Conservation (phyloP, 352 stramenopile genomes). For the Pythium volutum region DNA sequence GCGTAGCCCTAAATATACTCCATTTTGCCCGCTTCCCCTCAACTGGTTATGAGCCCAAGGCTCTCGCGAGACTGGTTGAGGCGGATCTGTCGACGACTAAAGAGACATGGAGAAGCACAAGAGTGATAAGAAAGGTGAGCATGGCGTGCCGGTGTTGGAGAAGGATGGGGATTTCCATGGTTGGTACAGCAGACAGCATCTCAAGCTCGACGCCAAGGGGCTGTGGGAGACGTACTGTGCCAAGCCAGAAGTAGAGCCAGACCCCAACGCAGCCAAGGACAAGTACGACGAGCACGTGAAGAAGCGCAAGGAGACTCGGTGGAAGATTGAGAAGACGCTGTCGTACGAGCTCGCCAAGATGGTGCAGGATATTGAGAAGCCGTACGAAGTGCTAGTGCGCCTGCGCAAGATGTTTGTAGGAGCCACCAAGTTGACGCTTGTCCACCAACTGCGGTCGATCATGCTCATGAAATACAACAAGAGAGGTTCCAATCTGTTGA, state of each 20-base stretch:
- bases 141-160: constrained; percentile 1
- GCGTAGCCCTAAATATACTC: constrained; percentile 12
- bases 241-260: constrained; percentile 3
- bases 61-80: not conserved
- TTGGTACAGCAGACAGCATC: constrained; percentile 4
- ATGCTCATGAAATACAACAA: constrained; percentile 7
- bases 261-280: not conserved
- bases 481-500: constrained; percentile 10
- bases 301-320: constrained; percentile 5
- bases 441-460: constrained; percentile 6
- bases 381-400: constrained; percentile 1
- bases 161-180: constrained; percentile 11
- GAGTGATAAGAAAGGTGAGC: constrained; percentile 1
- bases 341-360: constrained; percentile 3
- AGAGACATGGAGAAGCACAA: constrained; percentile 5
- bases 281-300: constrained; percentile 8
- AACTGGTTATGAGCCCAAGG: constrained; percentile 17
- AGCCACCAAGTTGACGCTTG: constrained; percentile 1
- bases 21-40: constrained; percentile 10
- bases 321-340: constrained; percentile 16
- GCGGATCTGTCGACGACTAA: not conserved
- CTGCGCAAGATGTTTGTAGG: constrained; percentile 14
- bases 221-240: constrained; percentile 17
- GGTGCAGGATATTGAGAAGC: not conserved
- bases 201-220: constrained; percentile 12